Conservation (phyloP, 2,329 filamentous ascomycete species). For the Sarocladium brachiariae region DNA sequence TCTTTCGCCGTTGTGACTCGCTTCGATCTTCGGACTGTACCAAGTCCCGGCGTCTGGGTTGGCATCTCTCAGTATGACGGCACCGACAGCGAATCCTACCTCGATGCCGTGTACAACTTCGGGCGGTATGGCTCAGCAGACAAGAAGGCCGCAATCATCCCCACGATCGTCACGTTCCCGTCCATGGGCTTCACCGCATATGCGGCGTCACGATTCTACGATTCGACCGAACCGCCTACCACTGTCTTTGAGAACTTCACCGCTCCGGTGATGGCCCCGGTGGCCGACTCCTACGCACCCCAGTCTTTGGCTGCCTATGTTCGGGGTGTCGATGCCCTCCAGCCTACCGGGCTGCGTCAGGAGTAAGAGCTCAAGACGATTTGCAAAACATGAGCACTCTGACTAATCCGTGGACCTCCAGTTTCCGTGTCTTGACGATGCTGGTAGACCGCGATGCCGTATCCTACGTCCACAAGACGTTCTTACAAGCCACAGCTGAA, state of each 20-base stretch:
- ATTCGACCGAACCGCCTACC: slow-evolving; percentile 9
- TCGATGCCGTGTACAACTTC: slow-evolving; percentile 16
- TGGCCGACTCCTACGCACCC: slow-evolving; percentile 11
- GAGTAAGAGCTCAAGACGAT: slow-evolving; percentile 7
- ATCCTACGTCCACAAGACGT: slow-evolving; percentile 12
- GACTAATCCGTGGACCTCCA: slow-evolving; percentile 1
- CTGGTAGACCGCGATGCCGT: slow-evolving; percentile 13
- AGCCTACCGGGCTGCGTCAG: slow-evolving; percentile 14
- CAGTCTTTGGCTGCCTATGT: slow-evolving; percentile 13
- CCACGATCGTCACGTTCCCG: slow-evolving; percentile 13
- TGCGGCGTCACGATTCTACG: slow-evolving; percentile 14
- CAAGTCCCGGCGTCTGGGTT: slow-evolving; percentile 13
- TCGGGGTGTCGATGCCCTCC: slow-evolving; percentile 12
- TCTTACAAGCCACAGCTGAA: slow-evolving; percentile 8
- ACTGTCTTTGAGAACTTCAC: slow-evolving; percentile 15
- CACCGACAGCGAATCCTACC: slow-evolving; percentile 11
- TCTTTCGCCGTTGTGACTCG: slow-evolving; percentile 30
- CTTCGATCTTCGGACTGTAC: slow-evolving; percentile 21
- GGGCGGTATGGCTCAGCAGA: slow-evolving; percentile 13
- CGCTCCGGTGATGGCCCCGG: slow-evolving; percentile 11
- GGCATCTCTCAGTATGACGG: slow-evolving; percentile 12
- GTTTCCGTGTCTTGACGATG: slow-evolving; percentile 15
- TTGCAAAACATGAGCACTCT: background rate
- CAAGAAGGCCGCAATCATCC: slow-evolving; percentile 14
- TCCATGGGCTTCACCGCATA: slow-evolving; percentile 14